Evolutionary conservation across 1,284 basidiomycete genomes (phyloP).

Genomic region (Cryptococcus sp.): DNA sequence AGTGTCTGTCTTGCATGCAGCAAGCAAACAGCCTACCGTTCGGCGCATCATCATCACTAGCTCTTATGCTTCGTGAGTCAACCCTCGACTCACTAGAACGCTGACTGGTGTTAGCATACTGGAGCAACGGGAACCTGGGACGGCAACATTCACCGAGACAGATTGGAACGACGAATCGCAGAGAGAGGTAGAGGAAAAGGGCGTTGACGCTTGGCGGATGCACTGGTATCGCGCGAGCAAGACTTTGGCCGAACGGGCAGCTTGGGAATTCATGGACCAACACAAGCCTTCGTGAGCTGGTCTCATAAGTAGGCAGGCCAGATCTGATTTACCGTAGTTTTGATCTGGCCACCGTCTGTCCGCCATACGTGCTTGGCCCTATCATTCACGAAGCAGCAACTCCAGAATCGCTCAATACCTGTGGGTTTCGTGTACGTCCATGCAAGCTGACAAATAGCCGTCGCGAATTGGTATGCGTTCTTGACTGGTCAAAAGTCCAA

Average conservation of each 20-base stretch:
- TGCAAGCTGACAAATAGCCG: slow-evolving; percentile 10
- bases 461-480: slow-evolving; percentile 29
- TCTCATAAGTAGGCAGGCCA: too few relatives aligned
- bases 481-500: slow-evolving; percentile 25
- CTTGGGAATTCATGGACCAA: slow-evolving; percentile 46
- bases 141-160: slow-evolving; percentile 24
- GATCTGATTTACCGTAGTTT: slow-evolving; percentile 7
- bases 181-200: slow-evolving; percentile 31
- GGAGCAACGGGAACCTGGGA: slow-evolving; percentile 29
- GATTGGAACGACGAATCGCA: slow-evolving; percentile 35
- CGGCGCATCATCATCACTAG: slow-evolving; percentile 54
- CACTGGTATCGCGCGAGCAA: slow-evolving; percentile 50
- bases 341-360: slow-evolving; percentile 31
- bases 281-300: slow-evolving; percentile 22
- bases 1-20: slow-evolving; percentile 41
- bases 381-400: slow-evolving; percentile 27
- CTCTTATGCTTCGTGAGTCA: slow-evolving; percentile 47
- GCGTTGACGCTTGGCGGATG: slow-evolving; percentile 25
- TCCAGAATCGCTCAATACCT: slow-evolving; percentile 28
- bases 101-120: slow-evolving; percentile 17
- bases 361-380: slow-evolving; percentile 32
- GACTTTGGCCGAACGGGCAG: slow-evolving; percentile 45
- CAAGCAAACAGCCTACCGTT: slow-evolving; percentile 37
- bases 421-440: slow-evolving; percentile 1
- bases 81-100: too few relatives aligned